A percentile compares a stretch with the other conserved stretches of the same genome.
Conservation (phyloP, 2,329 filamentous ascomycete species). For the Salinomyces thailandicus region DNA sequence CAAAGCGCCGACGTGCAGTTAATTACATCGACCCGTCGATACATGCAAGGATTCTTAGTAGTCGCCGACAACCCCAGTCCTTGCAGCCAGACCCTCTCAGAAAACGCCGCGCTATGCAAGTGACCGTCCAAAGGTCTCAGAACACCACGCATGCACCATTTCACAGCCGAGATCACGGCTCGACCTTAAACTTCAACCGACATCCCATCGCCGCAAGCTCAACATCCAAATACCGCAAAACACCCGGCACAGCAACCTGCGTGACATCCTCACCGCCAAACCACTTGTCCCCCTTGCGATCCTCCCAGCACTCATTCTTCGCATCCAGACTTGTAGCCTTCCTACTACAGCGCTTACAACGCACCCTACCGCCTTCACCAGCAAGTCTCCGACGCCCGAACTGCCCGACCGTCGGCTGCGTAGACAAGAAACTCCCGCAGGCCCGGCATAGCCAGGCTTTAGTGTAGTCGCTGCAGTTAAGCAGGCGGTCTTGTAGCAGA, state of each 20-base stretch:
- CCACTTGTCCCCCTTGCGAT: conserved; percentile 74
- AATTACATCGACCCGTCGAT: too few relatives aligned
- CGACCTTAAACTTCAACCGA: conserved; percentile 81
- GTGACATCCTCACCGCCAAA: conserved; percentile 85
- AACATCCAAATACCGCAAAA: conserved; percentile 85
- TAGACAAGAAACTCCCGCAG: conserved; percentile 85
- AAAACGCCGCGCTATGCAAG: conserved; percentile 4
- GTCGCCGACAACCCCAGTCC: too few relatives aligned
- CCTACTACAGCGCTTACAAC: conserved; percentile 28
- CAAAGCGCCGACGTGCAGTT: too few relatives aligned
- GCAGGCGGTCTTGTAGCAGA: conserved; percentile 82
- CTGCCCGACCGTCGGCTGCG: conserved; percentile 59
- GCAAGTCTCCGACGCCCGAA: conserved; percentile 19
- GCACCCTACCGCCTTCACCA: conserved; percentile 21
- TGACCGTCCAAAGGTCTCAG: neutral
- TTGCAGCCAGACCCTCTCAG: too few relatives aligned
- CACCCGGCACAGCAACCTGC: conserved; percentile 82
- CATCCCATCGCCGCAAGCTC: conserved; percentile 95
- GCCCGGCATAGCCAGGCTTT: conserved; percentile 79
- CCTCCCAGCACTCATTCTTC: conserved; percentile 66
- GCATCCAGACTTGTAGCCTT: conserved; percentile 21
- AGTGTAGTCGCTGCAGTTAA: conserved; percentile 94
- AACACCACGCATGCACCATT: neutral
- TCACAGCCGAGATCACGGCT: too few relatives aligned
- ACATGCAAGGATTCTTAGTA: too few relatives aligned